Base-by-base conservation (phyloP, 306 rosid species). In the Dalbergia cochinchinensis region DNA sequence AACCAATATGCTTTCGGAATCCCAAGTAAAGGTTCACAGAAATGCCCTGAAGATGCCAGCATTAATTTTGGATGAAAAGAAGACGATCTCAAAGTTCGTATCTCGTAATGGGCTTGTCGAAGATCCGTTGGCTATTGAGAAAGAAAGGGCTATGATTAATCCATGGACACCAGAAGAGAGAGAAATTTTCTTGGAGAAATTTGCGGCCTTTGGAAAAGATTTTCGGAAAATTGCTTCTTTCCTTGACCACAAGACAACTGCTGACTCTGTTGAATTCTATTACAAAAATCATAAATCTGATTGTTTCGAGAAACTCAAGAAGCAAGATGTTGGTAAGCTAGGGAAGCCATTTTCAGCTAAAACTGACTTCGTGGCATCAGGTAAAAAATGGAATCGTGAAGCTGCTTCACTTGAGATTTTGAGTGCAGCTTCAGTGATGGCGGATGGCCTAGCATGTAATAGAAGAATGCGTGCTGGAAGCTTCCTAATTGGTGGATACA, bases 251-350 rank as follows among this genome's bases (percentile, higher is more conserved):
- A 96, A 91, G 88, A 93, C 99, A 73, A 93, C 91, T 11, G 99
- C 99, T 0, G 99, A 96, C 69, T 96, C 98, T 88, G 90, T 96
- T 11, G 93, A 96, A 79, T 96, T 91, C 82, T 96, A 96, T 82
- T 96, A 96, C 90, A 96, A 92, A 77, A 90, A 93, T 58, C 99
- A 93, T 72, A 96, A 96, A 69, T 90, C 97, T 53, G 98, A 84
- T 67, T 85, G 87, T 79, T 96, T 93, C 75, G 82, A 77, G 84
- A 93, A 90, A 81, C 84, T 83, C 59, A 94, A 84, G 78, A 92
- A 88, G 86, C 83, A 82, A 69, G 91, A 86, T 78, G 61, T 59
- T 68, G 78, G 84, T 50, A 92, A 92, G 91, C 90, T 81, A 45
- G 90, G 80, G 39, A 90, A 87, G 90, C 77, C 92, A 13, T 88